Evolutionary conservation across 495 filamentous ascomycete species (phyloP).

Genomic region (Bacidia gigantensis): DNA sequence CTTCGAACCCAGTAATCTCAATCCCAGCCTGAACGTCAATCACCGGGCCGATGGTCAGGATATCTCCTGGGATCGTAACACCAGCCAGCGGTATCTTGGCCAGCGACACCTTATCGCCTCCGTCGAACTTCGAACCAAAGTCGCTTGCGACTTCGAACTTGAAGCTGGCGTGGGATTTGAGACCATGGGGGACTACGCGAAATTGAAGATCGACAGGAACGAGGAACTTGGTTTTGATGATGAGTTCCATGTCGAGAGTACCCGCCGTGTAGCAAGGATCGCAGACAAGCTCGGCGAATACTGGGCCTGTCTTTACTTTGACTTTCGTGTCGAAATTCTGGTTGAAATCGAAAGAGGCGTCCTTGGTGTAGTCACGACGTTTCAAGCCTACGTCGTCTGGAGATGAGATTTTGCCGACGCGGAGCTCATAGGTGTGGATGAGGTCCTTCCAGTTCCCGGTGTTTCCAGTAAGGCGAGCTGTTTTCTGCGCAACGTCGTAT

Average conservation of each 20-base stretch:
- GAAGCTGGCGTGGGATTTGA: background rate
- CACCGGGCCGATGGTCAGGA: background rate
- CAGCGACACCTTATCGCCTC: background rate
- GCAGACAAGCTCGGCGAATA: background rate
- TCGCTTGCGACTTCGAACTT: background rate
- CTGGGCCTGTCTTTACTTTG: background rate
- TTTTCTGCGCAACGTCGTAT: slow-evolving; percentile 23
- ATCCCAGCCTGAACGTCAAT: background rate
- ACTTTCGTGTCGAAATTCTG: background rate
- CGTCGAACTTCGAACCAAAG: background rate
- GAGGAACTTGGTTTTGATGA: background rate
- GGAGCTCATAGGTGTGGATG: background rate
- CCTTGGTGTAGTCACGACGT: background rate
- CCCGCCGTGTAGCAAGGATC: slow-evolving; percentile 1
- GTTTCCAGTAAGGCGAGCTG: slow-evolving; percentile 19
- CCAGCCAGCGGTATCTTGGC: background rate
- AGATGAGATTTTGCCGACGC: background rate
- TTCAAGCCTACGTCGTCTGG: background rate
- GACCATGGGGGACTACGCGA: background rate
- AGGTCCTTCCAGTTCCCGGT: slow-evolving; percentile 21
- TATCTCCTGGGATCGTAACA: background rate
- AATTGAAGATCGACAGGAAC: background rate
- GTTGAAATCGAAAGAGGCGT: background rate
- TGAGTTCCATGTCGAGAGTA: background rate
- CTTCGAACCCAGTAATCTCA: background rate